Evolutionary conservation across 1,284 basidiomycete genomes (phyloP).

Genomic region (Anthracocystis walkeri): DNA sequence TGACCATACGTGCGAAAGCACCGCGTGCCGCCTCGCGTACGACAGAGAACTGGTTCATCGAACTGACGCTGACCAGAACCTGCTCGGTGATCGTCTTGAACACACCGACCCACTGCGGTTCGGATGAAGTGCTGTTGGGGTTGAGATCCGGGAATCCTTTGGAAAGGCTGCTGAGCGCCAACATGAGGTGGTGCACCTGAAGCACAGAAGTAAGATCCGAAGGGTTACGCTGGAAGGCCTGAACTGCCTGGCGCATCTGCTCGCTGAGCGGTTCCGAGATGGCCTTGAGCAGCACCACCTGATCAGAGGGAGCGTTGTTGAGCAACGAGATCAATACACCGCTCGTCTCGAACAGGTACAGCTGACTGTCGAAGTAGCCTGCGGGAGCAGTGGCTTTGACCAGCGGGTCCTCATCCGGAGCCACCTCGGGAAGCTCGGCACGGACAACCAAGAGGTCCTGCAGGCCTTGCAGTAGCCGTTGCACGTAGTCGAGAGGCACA

Average conservation of each 20-base stretch:
- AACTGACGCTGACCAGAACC: constrained; percentile 86
- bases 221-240: constrained; percentile 69
- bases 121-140: constrained; percentile 72
- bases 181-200: constrained; percentile 92
- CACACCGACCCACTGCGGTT: constrained; percentile 81
- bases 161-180: constrained; percentile 92
- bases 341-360: constrained; percentile 93
- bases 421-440: constrained; percentile 72
- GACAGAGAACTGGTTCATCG: constrained; percentile 86
- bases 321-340: constrained; percentile 86
- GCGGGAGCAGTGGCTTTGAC: constrained; percentile 83
- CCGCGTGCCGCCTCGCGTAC: constrained; percentile 89
- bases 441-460: constrained; percentile 73
- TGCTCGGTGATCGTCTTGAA: constrained; percentile 90
- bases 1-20: constrained; percentile 90
- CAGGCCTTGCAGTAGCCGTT: constrained; percentile 65
- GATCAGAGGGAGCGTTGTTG: constrained; percentile 77
- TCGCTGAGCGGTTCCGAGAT: constrained; percentile 85
- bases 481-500: constrained; percentile 80
- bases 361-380: constrained; percentile 85
- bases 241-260: constrained; percentile 79
- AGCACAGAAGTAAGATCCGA: constrained; percentile 80
- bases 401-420: constrained; percentile 75
- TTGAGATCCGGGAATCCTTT: constrained; percentile 86
- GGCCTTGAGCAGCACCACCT: constrained; percentile 76